These are phyloP conservation scores for Plasmodium cynomolgi DNA, from an alignment of 169 alveolate genomes.

Conservation along the genomic window DNA sequence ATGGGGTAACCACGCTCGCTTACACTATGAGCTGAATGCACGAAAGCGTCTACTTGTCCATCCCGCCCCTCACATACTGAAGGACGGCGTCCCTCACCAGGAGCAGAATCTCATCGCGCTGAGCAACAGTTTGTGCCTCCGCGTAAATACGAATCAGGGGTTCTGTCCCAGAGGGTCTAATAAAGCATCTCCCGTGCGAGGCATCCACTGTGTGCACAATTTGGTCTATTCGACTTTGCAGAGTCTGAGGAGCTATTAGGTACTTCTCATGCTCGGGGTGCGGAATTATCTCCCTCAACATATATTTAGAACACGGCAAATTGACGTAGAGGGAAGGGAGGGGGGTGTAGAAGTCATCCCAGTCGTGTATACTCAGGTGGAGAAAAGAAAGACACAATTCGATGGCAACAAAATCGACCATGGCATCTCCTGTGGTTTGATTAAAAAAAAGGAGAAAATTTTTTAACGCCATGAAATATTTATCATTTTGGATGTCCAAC, in stretches of 20 bases:
- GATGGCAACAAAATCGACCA: slow-evolving; percentile 76
- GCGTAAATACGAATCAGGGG: slow-evolving; percentile 79
- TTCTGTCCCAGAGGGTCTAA: slow-evolving; percentile 85
- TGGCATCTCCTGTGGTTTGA: slow-evolving; percentile 77
- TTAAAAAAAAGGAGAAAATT: slow-evolving; percentile 65
- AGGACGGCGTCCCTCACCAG: slow-evolving; percentile 10
- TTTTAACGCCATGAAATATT: slow-evolving; percentile 40
- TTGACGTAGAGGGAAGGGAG: slow-evolving; percentile 76
- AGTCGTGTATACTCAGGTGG: slow-evolving; percentile 60
- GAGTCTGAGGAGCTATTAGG: slow-evolving; percentile 68
- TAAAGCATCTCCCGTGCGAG: slow-evolving; percentile 77
- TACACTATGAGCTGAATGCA: background rate
- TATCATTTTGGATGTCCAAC: slow-evolving; percentile 8
- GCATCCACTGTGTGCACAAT: slow-evolving; percentile 21
- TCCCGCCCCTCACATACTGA: background rate
- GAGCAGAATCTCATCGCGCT: slow-evolving; percentile 77
- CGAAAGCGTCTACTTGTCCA: background rate
- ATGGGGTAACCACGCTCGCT: background rate
- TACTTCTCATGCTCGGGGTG: slow-evolving; percentile 77
- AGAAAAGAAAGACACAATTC: slow-evolving; percentile 76
- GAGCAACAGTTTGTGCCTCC: slow-evolving; percentile 85
- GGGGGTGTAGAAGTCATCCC: slow-evolving; percentile 73
- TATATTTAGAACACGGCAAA: slow-evolving; percentile 35
- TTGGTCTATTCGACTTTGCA: slow-evolving; percentile 65
- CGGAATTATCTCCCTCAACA: slow-evolving; percentile 37